Evolutionary conservation across 2,329 filamentous ascomycete genomes (phyloP).

Genomic region (Amesomyces nigricolor): DNA sequence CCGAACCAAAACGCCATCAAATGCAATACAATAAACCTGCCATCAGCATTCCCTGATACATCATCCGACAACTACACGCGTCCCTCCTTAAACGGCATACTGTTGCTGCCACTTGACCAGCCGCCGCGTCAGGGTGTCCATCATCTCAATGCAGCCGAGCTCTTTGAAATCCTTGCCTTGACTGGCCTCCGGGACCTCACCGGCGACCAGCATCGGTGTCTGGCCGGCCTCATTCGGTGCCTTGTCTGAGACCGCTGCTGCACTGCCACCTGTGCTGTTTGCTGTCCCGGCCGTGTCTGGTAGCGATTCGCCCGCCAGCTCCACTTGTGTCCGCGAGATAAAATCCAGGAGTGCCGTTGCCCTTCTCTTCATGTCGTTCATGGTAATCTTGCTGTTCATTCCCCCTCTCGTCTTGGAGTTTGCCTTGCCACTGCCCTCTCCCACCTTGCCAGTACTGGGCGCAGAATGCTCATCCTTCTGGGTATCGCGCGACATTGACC

Average conservation of each 20-base stretch:
- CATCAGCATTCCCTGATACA: background rate
- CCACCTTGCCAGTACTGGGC: constrained; percentile 28
- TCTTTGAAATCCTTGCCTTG: constrained; percentile 60
- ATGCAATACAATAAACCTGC: constrained; percentile 4
- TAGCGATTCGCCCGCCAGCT: constrained; percentile 63
- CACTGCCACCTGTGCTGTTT: background rate
- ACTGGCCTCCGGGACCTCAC: constrained; percentile 24
- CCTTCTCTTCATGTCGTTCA: constrained; percentile 83
- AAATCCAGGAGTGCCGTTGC: constrained; percentile 83
- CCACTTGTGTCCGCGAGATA: constrained; percentile 81
- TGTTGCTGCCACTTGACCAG: constrained; percentile 81
- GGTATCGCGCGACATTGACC: constrained; percentile 49
- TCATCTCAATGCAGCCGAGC: constrained; percentile 79
- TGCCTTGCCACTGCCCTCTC: constrained; percentile 44
- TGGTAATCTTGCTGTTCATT: constrained; percentile 65
- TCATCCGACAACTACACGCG: background rate
- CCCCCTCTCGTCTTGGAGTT: constrained; percentile 48
- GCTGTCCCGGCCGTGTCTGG: constrained; percentile 34
- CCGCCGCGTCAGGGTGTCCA: constrained; percentile 76
- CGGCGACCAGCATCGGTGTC: constrained; percentile 25
- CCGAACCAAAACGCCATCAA: background rate
- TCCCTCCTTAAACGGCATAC: constrained; percentile 38
- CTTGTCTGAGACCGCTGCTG: constrained; percentile 1
- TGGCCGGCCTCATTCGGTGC: constrained; percentile 17
- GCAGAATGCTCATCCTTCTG: constrained; percentile 41